Conservation (phyloP, 1,139 yeast species). For the Suhomyces maxii region DNA sequence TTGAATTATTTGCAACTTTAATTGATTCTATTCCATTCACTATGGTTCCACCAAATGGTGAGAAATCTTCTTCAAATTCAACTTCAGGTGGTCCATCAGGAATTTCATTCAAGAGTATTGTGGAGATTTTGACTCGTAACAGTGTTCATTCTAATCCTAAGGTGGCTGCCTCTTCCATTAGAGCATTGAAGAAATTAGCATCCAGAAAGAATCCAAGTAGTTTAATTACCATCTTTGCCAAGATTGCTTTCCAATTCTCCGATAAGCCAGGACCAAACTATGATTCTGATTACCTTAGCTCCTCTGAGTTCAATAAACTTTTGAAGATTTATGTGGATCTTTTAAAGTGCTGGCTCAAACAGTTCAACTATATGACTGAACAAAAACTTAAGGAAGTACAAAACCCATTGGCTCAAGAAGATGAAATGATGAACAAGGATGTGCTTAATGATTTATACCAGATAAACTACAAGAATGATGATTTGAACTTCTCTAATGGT, state of each 20-base stretch:
- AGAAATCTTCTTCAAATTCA: slow-evolving; percentile 16
- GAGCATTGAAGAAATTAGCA: slow-evolving; percentile 65
- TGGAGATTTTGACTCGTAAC: slow-evolving; percentile 76
- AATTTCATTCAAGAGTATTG: slow-evolving; percentile 56
- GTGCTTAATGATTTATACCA: slow-evolving; percentile 47
- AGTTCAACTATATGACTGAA: slow-evolving; percentile 40
- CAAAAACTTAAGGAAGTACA: slow-evolving; percentile 11
- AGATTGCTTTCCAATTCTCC: slow-evolving; percentile 75
- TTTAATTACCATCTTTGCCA: slow-evolving; percentile 72
- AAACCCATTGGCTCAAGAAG: slow-evolving; percentile 37
- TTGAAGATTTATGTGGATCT: slow-evolving; percentile 75
- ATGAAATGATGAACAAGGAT: slow-evolving; percentile 41
- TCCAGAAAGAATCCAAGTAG: slow-evolving; percentile 69
- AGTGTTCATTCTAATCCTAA: slow-evolving; percentile 65
- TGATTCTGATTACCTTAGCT: slow-evolving; percentile 56
- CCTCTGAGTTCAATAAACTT: slow-evolving; percentile 57
- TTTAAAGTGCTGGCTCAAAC: slow-evolving; percentile 76
- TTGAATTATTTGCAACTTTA: slow-evolving; percentile 68
- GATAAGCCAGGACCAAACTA: slow-evolving; percentile 56
- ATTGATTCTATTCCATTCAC: slow-evolving; percentile 74
- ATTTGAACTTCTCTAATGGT: slow-evolving; percentile 24
- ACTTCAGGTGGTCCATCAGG: slow-evolving; percentile 32
- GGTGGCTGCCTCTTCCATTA: slow-evolving; percentile 63
- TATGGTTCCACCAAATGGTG: slow-evolving; percentile 39
- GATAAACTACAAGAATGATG: slow-evolving; percentile 41